These are phyloP conservation scores for Rutstroemia sp. DNA, from an alignment of 2,329 filamentous ascomycete species.

Conservation along the genomic window DNA sequence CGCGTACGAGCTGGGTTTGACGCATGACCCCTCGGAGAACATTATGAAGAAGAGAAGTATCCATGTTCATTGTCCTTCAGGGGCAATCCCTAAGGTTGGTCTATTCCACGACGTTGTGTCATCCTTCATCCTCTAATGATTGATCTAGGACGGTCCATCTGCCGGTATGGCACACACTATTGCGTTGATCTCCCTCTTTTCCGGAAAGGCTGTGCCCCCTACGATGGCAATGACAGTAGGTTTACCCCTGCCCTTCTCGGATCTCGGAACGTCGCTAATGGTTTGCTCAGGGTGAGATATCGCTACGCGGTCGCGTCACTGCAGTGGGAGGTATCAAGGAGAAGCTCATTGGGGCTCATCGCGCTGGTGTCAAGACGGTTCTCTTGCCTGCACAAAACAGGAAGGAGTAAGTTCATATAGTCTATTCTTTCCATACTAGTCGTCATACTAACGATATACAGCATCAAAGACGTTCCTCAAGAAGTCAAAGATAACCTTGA, in stretches of 20 bases:
- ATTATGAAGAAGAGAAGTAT: conserved; percentile 94
- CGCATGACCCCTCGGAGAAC: conserved; percentile 72
- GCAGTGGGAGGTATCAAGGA: conserved; percentile 98
- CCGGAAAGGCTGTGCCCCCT: conserved; percentile 76
- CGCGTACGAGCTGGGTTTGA: conserved; percentile 82
- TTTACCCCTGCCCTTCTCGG: conserved; percentile 12
- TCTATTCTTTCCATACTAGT: not conserved
- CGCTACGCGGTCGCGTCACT: conserved; percentile 80
- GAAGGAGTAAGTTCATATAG: conserved; percentile 53
- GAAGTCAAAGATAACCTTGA: conserved; percentile 83
- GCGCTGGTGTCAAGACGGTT: conserved; percentile 92
- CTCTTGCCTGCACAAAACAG: conserved; percentile 80
- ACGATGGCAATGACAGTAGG: conserved; percentile 89
- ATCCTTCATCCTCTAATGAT: conserved; percentile 7
- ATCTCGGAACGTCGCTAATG: conserved; percentile 15
- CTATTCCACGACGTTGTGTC: conserved; percentile 32
- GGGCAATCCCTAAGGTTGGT: conserved; percentile 91
- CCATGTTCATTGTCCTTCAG: conserved; percentile 92
- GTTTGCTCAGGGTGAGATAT: conserved; percentile 48
- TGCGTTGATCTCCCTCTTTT: conserved; percentile 85
- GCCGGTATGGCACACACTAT: conserved; percentile 93
- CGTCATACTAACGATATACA: conserved; percentile 16
- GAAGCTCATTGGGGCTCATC: conserved; percentile 89
- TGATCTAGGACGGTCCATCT: conserved; percentile 64
- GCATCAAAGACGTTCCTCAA: conserved; percentile 74